These are phyloP conservation scores for Pseudogymnoascus sp. DNA, from an alignment of 2,329 filamentous ascomycete genomes.

Conservation along the genomic window DNA sequence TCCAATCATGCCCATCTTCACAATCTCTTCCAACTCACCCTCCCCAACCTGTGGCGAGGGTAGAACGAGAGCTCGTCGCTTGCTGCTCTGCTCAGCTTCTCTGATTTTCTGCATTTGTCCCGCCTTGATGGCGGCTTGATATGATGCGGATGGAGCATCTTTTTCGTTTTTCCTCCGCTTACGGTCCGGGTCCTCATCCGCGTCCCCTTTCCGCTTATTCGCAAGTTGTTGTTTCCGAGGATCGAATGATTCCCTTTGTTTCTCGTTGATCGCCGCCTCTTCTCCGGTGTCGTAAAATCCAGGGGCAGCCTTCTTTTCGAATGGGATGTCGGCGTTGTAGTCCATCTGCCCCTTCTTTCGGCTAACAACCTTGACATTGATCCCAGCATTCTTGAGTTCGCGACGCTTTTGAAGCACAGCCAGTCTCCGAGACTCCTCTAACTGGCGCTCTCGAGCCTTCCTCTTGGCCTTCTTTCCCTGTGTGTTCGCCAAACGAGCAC, in stretches of 20 bases:
- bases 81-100: slow-evolving; percentile 95
- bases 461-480: slow-evolving; percentile 99
- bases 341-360: slow-evolving; percentile 97
- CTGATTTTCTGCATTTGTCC: slow-evolving; percentile 91
- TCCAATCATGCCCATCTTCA: slow-evolving; percentile 96
- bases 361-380: slow-evolving; percentile 92
- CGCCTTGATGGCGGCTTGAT: slow-evolving; percentile 83
- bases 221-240: slow-evolving; percentile 85
- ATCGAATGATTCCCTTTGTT: slow-evolving; percentile 77
- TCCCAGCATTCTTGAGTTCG: slow-evolving; percentile 94
- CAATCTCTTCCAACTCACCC: slow-evolving; percentile 88
- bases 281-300: slow-evolving; percentile 93
- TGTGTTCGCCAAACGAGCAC: slow-evolving; percentile 91
- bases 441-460: slow-evolving; percentile 89
- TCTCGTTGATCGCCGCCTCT: slow-evolving; percentile 74
- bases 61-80: slow-evolving; percentile 73
- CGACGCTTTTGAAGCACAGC: slow-evolving; percentile 90
- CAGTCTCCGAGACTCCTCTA: slow-evolving; percentile 87
- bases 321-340: slow-evolving; percentile 98
- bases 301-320: slow-evolving; percentile 80
- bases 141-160: slow-evolving; percentile 66
- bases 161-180: slow-evolving; percentile 90
- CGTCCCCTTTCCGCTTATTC: slow-evolving; percentile 89
- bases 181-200: slow-evolving; percentile 69
- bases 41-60: slow-evolving; percentile 90